Conservation (phyloP, 2,329 filamentous ascomycete genomes). For the Exophiala viscosa region DNA sequence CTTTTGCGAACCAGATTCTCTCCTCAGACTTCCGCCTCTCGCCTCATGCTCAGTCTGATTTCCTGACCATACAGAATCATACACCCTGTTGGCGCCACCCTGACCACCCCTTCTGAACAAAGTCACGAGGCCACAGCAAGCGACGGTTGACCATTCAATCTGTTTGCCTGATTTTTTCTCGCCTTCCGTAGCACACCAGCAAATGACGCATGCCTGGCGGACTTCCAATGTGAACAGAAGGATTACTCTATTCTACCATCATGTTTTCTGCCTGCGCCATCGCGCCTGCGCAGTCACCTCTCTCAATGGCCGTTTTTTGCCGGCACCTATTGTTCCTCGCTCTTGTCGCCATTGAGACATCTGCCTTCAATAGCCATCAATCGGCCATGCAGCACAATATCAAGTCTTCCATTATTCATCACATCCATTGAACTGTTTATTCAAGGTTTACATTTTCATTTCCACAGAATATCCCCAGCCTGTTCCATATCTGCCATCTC, state of each 20-base stretch:
- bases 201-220: conserved; percentile 12
- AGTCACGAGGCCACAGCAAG: not conserved
- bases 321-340: conserved; percentile 7
- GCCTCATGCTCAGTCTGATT: not conserved
- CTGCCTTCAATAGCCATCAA: conserved; percentile 1
- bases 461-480: too few species aligned
- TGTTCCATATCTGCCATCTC: too few species aligned
- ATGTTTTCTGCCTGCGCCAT: not conserved
- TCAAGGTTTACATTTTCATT: too few species aligned
- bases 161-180: conserved; percentile 17
- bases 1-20: not conserved
- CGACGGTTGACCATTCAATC: conserved; percentile 7
- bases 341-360: conserved; percentile 1
- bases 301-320: not conserved
- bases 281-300: not conserved
- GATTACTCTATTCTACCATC: conserved; percentile 5
- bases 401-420: not conserved
- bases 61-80: not conserved
- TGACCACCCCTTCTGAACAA: not conserved
- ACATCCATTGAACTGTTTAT: too few species aligned
- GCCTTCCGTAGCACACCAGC: conserved; percentile 12
- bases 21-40: not conserved
- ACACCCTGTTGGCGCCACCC: not conserved
- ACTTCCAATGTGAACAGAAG: conserved; percentile 3
- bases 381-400: not conserved